These are phyloP conservation scores for Lepiota brunneoincarnata DNA, from an alignment of 768 basidiomycete species.

Conservation along the genomic window DNA sequence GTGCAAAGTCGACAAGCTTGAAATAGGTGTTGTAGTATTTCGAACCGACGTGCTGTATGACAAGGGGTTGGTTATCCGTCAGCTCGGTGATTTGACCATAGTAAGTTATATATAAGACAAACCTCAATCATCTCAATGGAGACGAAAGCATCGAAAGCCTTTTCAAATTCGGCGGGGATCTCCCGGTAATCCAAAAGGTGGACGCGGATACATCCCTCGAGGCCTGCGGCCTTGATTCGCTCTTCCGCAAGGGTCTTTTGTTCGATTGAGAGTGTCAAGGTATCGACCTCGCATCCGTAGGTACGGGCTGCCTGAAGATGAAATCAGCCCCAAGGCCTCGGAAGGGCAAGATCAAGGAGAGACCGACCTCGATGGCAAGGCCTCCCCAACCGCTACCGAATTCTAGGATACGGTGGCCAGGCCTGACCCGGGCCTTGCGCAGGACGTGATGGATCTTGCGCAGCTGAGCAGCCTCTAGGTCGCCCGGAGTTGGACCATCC, in stretches of 20 bases:
- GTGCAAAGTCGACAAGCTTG: constrained; percentile 72
- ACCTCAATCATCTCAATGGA: constrained; percentile 84
- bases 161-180: constrained; percentile 77
- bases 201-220: constrained; percentile 71
- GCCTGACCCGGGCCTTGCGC: constrained; percentile 69
- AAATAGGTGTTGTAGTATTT: constrained; percentile 71
- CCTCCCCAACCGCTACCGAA: constrained; percentile 96
- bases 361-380: constrained; percentile 75
- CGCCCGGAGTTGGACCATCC: constrained; percentile 52
- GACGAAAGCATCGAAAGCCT: constrained; percentile 76
- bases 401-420: constrained; percentile 81
- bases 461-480: constrained; percentile 78
- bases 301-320: constrained; percentile 55
- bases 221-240: constrained; percentile 69
- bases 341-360: constrained; percentile 5
- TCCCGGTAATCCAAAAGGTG: constrained; percentile 92
- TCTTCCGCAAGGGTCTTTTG: constrained; percentile 88
- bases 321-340: constrained; percentile 6
- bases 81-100: constrained; percentile 42
- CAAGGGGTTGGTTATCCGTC: constrained; percentile 9
- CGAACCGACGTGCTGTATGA: constrained; percentile 44
- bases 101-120: constrained; percentile 12
- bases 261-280: constrained; percentile 82
- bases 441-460: constrained; percentile 86
- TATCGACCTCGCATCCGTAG: constrained; percentile 84